Evolutionary conservation across 1,139 yeast species (phyloP).

Genomic region (Kluyveromyces sp.): DNA sequence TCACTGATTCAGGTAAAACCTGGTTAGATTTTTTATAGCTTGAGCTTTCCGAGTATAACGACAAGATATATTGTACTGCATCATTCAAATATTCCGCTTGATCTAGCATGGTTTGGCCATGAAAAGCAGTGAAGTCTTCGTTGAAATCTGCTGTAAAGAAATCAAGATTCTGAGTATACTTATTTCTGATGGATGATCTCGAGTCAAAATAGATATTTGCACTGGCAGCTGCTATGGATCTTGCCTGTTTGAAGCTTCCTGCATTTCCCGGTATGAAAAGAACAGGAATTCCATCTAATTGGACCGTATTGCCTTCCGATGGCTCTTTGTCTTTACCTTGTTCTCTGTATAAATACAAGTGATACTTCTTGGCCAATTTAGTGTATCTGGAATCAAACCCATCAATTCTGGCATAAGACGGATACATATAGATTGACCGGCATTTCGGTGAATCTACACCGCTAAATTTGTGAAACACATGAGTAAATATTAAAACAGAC

Average conservation of each 20-base stretch:
- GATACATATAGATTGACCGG: conserved; percentile 61
- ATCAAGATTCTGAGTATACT: conserved; percentile 47
- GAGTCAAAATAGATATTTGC: conserved; percentile 44
- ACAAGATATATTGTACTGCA: conserved; percentile 69
- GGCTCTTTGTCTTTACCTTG: conserved; percentile 62
- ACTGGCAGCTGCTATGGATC: conserved; percentile 83
- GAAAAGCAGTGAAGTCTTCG: conserved; percentile 94
- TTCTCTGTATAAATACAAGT: conserved; percentile 72
- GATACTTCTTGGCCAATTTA: conserved; percentile 69
- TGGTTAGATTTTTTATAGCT: conserved; percentile 9
- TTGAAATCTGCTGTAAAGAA: conserved; percentile 89
- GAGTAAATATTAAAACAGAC: conserved; percentile 10
- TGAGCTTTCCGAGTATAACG: conserved; percentile 44
- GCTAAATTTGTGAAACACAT: conserved; percentile 14
- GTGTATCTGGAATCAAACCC: conserved; percentile 71
- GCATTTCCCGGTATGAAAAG: conserved; percentile 97
- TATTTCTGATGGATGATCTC: conserved; percentile 28
- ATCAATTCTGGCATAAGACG: conserved; percentile 64
- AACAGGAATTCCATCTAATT: conserved; percentile 72
- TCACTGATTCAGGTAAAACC: conserved; percentile 58
- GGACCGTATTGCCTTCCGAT: conserved; percentile 34
- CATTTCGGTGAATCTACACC: conserved; percentile 47
- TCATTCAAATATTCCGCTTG: conserved; percentile 93
- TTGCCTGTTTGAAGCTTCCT: conserved; percentile 82
- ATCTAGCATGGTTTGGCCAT: conserved; percentile 86